These are phyloP conservation scores for Polytrichum commune DNA, from an alignment of 225 moss, liverwort and hornwort genomes.

Conservation along the genomic window DNA sequence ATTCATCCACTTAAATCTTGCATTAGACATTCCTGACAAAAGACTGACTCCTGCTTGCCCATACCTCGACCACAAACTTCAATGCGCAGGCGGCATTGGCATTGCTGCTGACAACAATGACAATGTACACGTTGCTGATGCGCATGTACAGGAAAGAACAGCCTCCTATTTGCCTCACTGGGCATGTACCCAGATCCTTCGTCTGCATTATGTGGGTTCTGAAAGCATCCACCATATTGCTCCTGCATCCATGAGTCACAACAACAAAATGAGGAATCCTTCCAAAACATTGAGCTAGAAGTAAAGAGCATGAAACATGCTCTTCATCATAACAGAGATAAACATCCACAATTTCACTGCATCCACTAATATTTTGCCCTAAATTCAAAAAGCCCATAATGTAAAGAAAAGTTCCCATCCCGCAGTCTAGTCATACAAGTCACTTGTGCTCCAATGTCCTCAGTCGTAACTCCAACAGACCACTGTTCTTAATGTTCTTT, in stretches of 20 bases:
- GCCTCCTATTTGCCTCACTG: constrained; percentile 24
- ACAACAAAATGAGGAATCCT: neutral
- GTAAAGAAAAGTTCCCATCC: no score
- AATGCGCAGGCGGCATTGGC: constrained; percentile 25
- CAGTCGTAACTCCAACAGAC: no score
- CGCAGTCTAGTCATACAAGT: no score
- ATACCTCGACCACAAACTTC: constrained; percentile 26
- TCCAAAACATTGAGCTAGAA: neutral
- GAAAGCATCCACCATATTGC: constrained; percentile 26
- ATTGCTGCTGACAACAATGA: constrained; percentile 24
- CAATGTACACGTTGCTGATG: constrained; percentile 29
- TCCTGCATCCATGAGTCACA: constrained; percentile 13
- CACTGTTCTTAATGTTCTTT: no score
- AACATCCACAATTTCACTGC: no score
- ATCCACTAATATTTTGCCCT: no score
- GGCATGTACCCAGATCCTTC: constrained; percentile 25
- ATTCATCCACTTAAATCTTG: neutral
- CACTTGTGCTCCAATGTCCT: no score
- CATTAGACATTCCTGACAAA: neutral
- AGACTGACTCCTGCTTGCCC: neutral
- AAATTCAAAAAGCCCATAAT: no score
- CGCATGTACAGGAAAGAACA: constrained; percentile 27
- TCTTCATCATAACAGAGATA: no score
- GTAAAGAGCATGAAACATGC: no score
- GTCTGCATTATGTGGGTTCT: constrained; percentile 24